Percentiles rank a stretch among this genome's conserved stretches.
Evolutionary conservation across 805 yeast genomes (phyloP).

Genomic region (Cyberlindnera saturnus): DNA sequence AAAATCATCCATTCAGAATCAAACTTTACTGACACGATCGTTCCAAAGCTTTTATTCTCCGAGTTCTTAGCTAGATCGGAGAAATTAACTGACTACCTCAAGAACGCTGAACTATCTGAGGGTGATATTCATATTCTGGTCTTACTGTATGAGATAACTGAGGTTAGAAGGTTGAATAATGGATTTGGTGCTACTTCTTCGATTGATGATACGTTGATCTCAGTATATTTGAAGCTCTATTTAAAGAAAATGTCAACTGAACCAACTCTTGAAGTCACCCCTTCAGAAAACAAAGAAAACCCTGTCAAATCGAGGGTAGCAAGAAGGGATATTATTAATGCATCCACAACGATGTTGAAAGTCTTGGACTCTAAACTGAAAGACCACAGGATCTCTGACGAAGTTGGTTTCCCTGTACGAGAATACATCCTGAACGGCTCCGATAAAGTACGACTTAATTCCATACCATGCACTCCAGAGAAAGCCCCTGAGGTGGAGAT

Average conservation of each 20-base stretch:
- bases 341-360: constrained; percentile 19
- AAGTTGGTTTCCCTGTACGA: constrained; percentile 4
- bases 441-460: neutral
- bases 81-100: constrained; percentile 20
- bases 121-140: constrained; percentile 35
- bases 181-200: constrained; percentile 76
- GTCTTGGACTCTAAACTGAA: constrained; percentile 13
- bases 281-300: neutral
- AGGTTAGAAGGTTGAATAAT: constrained; percentile 65
- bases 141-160: constrained; percentile 45
- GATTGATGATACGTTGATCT: constrained; percentile 67
- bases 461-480: neutral
- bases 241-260: constrained; percentile 2
- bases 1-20: constrained; percentile 36
- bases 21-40: constrained; percentile 44
- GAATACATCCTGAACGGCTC: neutral
- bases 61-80: constrained; percentile 37
- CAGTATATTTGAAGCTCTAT: constrained; percentile 50
- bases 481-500: neutral
- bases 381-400: constrained; percentile 6
- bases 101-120: constrained; percentile 30
- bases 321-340: constrained; percentile 39
- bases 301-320: constrained; percentile 39
- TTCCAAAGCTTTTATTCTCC: constrained; percentile 39
- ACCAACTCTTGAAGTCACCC: neutral